These are phyloP conservation scores for Pseudoperonospora humuli DNA, from an alignment of 352 stramenopile genomes.

Conservation along the genomic window DNA sequence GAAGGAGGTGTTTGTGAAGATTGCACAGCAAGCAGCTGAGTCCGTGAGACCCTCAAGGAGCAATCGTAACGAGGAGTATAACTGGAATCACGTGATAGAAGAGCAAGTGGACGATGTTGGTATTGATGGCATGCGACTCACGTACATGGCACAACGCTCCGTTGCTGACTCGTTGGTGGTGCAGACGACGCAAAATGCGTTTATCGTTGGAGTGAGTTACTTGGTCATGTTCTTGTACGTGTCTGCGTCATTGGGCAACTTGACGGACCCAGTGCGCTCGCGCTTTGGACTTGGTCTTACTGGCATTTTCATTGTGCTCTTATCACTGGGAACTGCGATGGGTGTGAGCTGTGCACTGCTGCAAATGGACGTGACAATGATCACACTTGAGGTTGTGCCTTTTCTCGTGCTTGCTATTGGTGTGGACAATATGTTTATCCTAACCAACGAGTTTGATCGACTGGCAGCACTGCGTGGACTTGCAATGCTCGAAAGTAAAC, in stretches of 20 bases:
- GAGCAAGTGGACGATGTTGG: constrained; percentile 16
- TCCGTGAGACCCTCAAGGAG: constrained; percentile 11
- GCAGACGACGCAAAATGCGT: constrained; percentile 85
- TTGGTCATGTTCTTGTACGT: constrained; percentile 89
- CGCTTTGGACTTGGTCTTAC: constrained; percentile 74
- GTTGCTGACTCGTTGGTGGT: constrained; percentile 76
- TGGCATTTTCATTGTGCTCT: constrained; percentile 80
- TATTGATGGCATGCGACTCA: constrained; percentile 53
- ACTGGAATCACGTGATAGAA: constrained; percentile 19
- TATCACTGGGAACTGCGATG: constrained; percentile 68
- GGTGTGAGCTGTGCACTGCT: constrained; percentile 55
- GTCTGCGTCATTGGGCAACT: constrained; percentile 73
- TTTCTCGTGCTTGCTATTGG: constrained; percentile 89
- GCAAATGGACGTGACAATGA: constrained; percentile 85
- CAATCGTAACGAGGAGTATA: constrained; percentile 13
- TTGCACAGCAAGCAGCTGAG: constrained; percentile 22
- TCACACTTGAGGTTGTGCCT: constrained; percentile 87
- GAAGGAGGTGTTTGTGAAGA: constrained; percentile 58
- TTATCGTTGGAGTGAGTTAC: constrained; percentile 84
- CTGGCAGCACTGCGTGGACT: constrained; percentile 40
- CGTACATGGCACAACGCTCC: constrained; percentile 83
- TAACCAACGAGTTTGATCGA: constrained; percentile 84
- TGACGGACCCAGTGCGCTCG: constrained; percentile 55
- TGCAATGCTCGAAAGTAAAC: constrained; percentile 19
- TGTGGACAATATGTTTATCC: constrained; percentile 91